Conservation (phyloP, 495 filamentous ascomycete species). For the Bombardia bombarda region DNA sequence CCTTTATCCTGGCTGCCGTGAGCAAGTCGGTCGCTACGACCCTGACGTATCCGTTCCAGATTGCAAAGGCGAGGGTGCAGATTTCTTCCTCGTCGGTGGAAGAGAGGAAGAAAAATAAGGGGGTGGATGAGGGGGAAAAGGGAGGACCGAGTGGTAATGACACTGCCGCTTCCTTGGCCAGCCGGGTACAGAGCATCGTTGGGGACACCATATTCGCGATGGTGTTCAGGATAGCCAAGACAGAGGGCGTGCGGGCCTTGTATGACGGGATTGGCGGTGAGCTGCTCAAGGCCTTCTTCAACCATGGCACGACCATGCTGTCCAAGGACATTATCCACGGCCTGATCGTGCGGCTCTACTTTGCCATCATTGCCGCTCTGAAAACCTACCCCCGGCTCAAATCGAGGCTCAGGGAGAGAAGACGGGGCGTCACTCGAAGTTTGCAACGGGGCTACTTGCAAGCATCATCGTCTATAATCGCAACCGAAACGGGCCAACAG, state of each 20-base stretch:
- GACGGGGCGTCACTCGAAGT: background rate
- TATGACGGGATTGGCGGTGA: conserved; percentile 75
- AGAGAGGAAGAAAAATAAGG: too few species aligned
- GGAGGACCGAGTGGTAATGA: background rate
- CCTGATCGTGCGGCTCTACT: conserved; percentile 65
- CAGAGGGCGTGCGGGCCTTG: conserved; percentile 60
- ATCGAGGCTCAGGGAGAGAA: conserved; percentile 9
- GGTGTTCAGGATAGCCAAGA: conserved; percentile 53
- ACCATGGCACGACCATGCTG: conserved; percentile 84
- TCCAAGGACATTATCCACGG: conserved; percentile 75
- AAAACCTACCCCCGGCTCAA: conserved; percentile 10
- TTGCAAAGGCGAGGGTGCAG: conserved; percentile 73
- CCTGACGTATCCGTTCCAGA: conserved; percentile 79
- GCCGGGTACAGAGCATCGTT: conserved; percentile 5
- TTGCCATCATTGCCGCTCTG: conserved; percentile 30
- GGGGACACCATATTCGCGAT: conserved; percentile 52
- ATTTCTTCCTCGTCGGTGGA: conserved; percentile 29
- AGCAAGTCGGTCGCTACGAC: conserved; percentile 74
- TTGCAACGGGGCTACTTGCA: conserved; percentile 1
- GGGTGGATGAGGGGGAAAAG: too few species aligned
- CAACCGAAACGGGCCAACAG: background rate
- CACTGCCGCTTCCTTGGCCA: too few species aligned
- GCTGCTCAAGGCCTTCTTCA: conserved; percentile 77
- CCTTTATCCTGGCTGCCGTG: conserved; percentile 66
- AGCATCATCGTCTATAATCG: background rate